phyloP scores from a whole-genome alignment of 2,329 filamentous ascomycete species.

The Colletotrichum falcatum region DNA sequence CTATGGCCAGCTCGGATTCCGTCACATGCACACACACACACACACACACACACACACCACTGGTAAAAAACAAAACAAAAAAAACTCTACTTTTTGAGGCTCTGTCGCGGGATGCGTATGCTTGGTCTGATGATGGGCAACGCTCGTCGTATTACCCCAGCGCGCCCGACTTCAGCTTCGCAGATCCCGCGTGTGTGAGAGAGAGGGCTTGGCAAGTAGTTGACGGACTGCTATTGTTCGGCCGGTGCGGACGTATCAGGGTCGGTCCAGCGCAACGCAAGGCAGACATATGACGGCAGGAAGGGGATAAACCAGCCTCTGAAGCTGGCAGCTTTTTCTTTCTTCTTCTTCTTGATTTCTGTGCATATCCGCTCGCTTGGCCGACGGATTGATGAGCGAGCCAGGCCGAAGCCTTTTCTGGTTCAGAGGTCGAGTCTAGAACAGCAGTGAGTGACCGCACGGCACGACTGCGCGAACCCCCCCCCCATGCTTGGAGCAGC shows the following conservation, averaged over 20 bases:
- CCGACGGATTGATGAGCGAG: slow-evolving; percentile 32
- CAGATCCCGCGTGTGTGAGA: background rate
- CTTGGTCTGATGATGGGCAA: background rate
- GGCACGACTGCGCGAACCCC: background rate
- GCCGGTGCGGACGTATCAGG: too few species aligned
- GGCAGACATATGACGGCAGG: background rate
- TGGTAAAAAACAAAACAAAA: too few species aligned
- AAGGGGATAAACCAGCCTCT: background rate
- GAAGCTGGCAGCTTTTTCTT: slow-evolving; percentile 1
- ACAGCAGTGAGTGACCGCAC: slow-evolving; percentile 26
- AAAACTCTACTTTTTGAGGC: background rate
- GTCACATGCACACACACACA: background rate
- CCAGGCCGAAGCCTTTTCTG: slow-evolving; percentile 27
- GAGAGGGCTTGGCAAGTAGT: slow-evolving; percentile 1
- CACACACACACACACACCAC: background rate
- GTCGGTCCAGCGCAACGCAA: background rate
- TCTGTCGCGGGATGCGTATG: background rate
- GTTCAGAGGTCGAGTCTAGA: slow-evolving; percentile 17
- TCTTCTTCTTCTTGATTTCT: too few species aligned
- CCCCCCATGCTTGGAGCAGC: slow-evolving; percentile 10
- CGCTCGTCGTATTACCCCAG: background rate
- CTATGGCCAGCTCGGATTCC: slow-evolving; percentile 7
- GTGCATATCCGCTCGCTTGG: slow-evolving; percentile 2
- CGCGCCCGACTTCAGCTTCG: background rate
- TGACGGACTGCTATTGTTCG: background rate